Percentiles rank a stretch among this genome's conserved stretches.
Evolutionary conservation across 2,329 filamentous ascomycete genomes (phyloP).

Genomic region (Claviceps arundinis): DNA sequence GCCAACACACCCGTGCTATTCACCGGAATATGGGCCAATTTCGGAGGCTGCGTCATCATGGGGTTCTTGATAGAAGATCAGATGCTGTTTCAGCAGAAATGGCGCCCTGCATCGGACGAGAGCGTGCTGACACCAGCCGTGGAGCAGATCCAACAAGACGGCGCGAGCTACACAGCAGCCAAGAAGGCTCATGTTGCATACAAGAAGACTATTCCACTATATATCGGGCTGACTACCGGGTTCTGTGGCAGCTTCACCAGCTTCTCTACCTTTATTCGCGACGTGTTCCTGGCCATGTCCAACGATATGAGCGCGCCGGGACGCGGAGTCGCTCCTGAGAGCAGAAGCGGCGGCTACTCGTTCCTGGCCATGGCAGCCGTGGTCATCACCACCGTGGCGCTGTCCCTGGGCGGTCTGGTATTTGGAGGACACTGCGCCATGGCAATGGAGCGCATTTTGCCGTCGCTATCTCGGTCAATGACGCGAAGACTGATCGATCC

Average conservation of each 20-base stretch:
- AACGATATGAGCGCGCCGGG: conserved; percentile 47
- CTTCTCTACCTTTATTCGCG: conserved; percentile 75
- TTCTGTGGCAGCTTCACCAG: conserved; percentile 86
- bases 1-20: conserved; percentile 63
- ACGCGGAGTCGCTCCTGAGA: conserved; percentile 22
- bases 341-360: conserved; percentile 60
- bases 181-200: conserved; percentile 45
- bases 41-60: conserved; percentile 68
- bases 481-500: conserved; percentile 52
- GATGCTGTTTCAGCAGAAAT: conserved; percentile 58
- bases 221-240: conserved; percentile 73
- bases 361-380: conserved; percentile 72
- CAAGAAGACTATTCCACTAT: conserved; percentile 82
- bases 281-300: conserved; percentile 64
- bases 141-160: conserved; percentile 26
- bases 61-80: conserved; percentile 75
- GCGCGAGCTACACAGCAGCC: conserved; percentile 27
- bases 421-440: conserved; percentile 65
- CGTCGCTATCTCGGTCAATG: conserved; percentile 43
- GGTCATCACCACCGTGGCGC: conserved; percentile 54
- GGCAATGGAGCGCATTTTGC: conserved; percentile 42
- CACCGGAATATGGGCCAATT: conserved; percentile 75
- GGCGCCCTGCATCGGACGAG: conserved; percentile 34
- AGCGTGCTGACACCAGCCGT: conserved; percentile 17
- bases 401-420: conserved; percentile 57